Conservation (phyloP, 768 basidiomycete genomes). For the Mycena pura region DNA sequence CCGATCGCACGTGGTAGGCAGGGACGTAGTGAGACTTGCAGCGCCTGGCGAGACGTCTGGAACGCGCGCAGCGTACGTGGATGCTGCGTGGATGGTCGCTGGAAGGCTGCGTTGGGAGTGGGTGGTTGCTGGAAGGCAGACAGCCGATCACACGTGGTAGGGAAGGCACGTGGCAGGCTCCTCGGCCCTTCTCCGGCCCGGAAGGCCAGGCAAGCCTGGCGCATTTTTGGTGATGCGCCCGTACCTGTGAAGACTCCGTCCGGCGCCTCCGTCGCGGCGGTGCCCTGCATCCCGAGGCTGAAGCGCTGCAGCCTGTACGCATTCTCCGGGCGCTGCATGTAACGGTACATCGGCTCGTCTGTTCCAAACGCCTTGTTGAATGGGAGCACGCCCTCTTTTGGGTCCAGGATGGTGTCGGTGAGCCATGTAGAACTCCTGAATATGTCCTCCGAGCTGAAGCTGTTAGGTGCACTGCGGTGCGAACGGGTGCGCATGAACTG, state of each 20-base stretch:
- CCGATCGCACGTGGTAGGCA: too few relatives aligned
- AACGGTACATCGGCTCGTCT: constrained; percentile 23
- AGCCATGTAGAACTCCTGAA: not conserved
- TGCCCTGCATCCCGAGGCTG: constrained; percentile 30
- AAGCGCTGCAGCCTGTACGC: constrained; percentile 26
- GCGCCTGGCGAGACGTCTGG: too few relatives aligned
- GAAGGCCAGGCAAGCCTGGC: too few relatives aligned
- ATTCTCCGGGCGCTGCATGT: constrained; percentile 32
- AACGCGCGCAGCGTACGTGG: too few relatives aligned
- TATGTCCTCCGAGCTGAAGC: constrained; percentile 3
- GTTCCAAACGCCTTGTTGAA: constrained; percentile 26
- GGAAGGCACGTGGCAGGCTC: too few relatives aligned
- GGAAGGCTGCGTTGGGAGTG: too few relatives aligned
- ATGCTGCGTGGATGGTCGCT: too few relatives aligned
- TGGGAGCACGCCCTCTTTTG: not conserved
- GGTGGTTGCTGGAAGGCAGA: too few relatives aligned
- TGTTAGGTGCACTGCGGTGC: not conserved
- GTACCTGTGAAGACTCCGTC: constrained; percentile 11
- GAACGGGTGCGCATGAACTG: not conserved
- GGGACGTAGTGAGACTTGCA: too few relatives aligned
- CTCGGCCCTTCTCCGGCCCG: too few relatives aligned
- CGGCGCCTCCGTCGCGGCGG: not conserved
- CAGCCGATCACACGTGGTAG: too few relatives aligned
- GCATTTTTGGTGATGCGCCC: not conserved
- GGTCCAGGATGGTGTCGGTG: constrained; percentile 1